A percentile compares a stretch with the other conserved stretches of the same genome.
These are phyloP conservation scores for Penicillium occitanis DNA, from an alignment of 2,329 filamentous ascomycete genomes.

Conservation along the genomic window DNA sequence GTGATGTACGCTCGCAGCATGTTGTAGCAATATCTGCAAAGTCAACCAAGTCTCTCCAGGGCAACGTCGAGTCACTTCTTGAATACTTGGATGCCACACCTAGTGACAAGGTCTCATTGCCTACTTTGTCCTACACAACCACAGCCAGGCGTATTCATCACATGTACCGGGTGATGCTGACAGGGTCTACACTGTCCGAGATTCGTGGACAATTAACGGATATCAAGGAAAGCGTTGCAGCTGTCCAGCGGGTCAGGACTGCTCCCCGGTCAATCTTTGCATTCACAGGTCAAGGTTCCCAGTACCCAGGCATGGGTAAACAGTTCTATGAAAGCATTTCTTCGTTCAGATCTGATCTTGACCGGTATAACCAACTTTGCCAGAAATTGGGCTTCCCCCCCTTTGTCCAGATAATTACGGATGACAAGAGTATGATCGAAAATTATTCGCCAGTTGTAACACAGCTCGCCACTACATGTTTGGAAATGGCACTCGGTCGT, in stretches of 20 bases:
- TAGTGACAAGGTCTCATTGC: conserved; percentile 46
- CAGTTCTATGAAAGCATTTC: conserved; percentile 29
- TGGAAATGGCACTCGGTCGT: conserved; percentile 41
- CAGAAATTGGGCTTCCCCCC: too few species aligned
- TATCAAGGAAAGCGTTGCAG: too few species aligned
- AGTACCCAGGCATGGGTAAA: conserved; percentile 37
- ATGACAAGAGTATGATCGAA: conserved; percentile 18
- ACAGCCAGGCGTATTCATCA: conserved; percentile 57
- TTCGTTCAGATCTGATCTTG: conserved; percentile 26
- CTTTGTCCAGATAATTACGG: too few species aligned
- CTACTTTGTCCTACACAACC: conserved; percentile 64
- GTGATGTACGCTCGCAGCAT: too few species aligned
- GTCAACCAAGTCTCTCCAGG: too few species aligned
- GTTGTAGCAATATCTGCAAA: too few species aligned
- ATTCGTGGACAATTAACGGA: too few species aligned
- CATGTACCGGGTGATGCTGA: conserved; percentile 32
- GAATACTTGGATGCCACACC: neutral
- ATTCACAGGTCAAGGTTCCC: conserved; percentile 42
- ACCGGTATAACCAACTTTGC: too few species aligned
- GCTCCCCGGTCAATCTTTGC: conserved; percentile 29
- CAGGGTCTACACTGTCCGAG: too few species aligned
- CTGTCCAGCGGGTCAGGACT: conserved; percentile 17
- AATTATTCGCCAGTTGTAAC: conserved; percentile 33
- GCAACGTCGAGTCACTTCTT: too few species aligned
- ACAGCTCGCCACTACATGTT: conserved; percentile 38